A percentile compares a stretch with the other conserved stretches of the same genome.
These are phyloP conservation scores for Xylaria sp. DNA, from an alignment of 2,329 filamentous ascomycete genomes.

Conservation along the genomic window DNA sequence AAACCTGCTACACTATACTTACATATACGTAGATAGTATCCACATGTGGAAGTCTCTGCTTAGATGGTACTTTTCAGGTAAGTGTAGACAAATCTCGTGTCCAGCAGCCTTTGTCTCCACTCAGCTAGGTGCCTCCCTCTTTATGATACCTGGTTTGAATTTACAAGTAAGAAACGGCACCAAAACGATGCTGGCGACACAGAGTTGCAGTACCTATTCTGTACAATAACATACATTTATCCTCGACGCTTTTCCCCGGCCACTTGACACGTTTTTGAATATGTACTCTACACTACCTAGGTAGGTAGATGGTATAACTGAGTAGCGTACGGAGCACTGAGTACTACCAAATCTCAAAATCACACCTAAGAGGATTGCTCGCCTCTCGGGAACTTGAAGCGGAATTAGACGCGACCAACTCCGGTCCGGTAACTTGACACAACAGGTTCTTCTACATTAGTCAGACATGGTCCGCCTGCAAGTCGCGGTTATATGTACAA, in stretches of 20 bases:
- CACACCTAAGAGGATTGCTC: conserved; percentile 2
- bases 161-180: neutral
- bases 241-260: no score
- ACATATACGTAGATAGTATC: no score
- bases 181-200: neutral
- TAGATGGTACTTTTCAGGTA: neutral
- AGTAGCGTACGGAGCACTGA: no score
- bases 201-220: neutral
- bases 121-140: conserved; percentile 1
- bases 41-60: no score
- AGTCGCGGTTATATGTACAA: neutral
- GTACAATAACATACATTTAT: no score
- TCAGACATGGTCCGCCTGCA: neutral
- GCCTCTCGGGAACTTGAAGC: conserved; percentile 18
- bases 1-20: no score
- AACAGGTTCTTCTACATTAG: neutral
- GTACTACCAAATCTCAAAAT: neutral
- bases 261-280: no score
- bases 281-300: no score
- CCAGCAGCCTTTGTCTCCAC: conserved; percentile 5
- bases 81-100: conserved; percentile 14
- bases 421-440: neutral
- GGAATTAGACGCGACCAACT: conserved; percentile 17
- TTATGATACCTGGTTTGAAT: no score
- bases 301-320: no score